Evolutionary conservation across 2,329 filamentous ascomycete genomes (phyloP).

Genomic region (Fusarium sp.): DNA sequence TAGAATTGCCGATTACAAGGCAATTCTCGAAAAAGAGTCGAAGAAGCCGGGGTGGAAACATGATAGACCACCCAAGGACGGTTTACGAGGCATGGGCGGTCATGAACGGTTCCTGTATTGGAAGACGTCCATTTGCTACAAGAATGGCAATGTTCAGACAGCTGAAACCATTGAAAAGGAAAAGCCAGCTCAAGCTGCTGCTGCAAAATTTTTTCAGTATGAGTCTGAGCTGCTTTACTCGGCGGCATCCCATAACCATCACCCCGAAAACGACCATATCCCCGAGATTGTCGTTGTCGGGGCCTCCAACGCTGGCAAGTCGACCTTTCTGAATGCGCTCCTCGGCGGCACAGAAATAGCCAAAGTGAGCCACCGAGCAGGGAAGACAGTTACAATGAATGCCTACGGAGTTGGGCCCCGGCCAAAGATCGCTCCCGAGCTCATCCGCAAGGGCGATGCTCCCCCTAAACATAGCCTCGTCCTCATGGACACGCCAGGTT

Average conservation of each 20-base stretch:
- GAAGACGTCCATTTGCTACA: conserved; percentile 41
- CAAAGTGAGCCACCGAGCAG: conserved; percentile 63
- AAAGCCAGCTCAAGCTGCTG: conserved; percentile 42
- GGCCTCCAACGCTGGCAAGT: conserved; percentile 91
- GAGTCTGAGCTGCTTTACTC: conserved; percentile 61
- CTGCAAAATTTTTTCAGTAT: conserved; percentile 49
- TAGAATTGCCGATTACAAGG: background rate
- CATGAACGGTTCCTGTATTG: conserved; percentile 36
- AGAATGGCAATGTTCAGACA: conserved; percentile 17
- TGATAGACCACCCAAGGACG: conserved; percentile 1
- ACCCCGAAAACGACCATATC: conserved; percentile 63
- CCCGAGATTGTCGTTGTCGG: conserved; percentile 82
- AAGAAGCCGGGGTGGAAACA: conserved; percentile 6
- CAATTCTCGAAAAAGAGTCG: background rate
- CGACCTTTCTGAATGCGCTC: conserved; percentile 87
- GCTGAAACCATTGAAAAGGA: conserved; percentile 37
- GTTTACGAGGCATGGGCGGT: conserved; percentile 33
- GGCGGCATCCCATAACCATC: conserved; percentile 60
- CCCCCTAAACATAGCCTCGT: conserved; percentile 61
- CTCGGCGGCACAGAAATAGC: conserved; percentile 64
- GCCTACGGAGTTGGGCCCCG: conserved; percentile 66
- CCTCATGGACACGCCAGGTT: conserved; percentile 65
- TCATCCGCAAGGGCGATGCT: conserved; percentile 51
- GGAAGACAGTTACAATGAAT: conserved; percentile 67
- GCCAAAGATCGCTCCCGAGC: conserved; percentile 43